phyloP scores from a whole-genome alignment of 805 yeast genomes.

The Sugiyamaella lignohabitans region DNA sequence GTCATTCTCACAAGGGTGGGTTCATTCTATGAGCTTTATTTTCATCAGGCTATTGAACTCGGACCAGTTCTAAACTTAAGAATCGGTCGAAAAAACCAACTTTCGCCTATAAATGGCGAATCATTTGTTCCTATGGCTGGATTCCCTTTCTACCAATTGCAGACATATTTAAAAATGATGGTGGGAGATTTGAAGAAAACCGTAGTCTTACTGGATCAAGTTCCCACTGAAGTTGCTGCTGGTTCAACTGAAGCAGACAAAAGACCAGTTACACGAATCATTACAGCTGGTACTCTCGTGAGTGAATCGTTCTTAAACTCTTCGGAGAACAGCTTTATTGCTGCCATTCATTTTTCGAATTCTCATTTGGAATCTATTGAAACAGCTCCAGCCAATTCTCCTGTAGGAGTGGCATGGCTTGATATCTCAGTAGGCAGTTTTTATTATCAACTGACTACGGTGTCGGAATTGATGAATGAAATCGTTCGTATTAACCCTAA shows the following conservation, averaged over 20 bases:
- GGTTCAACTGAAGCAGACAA: slow-evolving; percentile 26
- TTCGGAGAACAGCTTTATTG: slow-evolving; percentile 61
- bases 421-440: slow-evolving; percentile 82
- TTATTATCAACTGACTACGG: slow-evolving; percentile 56
- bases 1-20: slow-evolving; percentile 74
- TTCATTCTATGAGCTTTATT: slow-evolving; percentile 49
- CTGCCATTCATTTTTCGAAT: slow-evolving; percentile 41
- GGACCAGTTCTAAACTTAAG: slow-evolving; percentile 65
- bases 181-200: slow-evolving; percentile 51
- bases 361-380: slow-evolving; percentile 21
- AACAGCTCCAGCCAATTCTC: slow-evolving; percentile 35
- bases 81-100: slow-evolving; percentile 27
- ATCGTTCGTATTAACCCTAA: slow-evolving; percentile 73
- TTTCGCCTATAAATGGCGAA: slow-evolving; percentile 19
- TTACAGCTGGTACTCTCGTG: slow-evolving; percentile 88
- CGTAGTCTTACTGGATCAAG: slow-evolving; percentile 16
- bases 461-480: slow-evolving; percentile 59
- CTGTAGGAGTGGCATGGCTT: slow-evolving; percentile 78
- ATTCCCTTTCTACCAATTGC: slow-evolving; percentile 68
- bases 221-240: slow-evolving; percentile 30
- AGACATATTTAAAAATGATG: slow-evolving; percentile 63
- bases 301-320: slow-evolving; percentile 79
- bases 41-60: slow-evolving; percentile 73
- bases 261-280: slow-evolving; percentile 69
- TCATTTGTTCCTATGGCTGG: slow-evolving; percentile 74